Percentiles rank a stretch among this genome's conserved stretches.
phyloP scores from a whole-genome alignment of 1,139 yeast genomes.

The Fermentozyma sake region DNA sequence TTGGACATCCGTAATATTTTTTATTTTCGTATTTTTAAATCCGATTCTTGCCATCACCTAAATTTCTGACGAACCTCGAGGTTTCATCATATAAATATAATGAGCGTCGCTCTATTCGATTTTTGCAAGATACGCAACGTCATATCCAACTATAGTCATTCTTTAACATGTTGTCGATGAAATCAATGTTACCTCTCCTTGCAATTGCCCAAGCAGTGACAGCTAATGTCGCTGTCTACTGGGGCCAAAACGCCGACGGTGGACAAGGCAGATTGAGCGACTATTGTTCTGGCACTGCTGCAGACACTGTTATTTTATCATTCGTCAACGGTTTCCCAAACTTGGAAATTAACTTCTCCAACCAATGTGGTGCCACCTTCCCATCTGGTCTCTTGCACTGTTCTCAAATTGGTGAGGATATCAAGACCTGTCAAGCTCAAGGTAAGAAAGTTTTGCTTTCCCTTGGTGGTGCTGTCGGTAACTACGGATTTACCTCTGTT shows the following conservation, averaged over 20 bases:
- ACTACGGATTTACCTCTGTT: conserved; percentile 12
- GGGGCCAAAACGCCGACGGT: conserved; percentile 18
- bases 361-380: conserved; percentile 11
- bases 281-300: conserved; percentile 12
- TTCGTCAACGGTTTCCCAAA: conserved; percentile 13
- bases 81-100: too few relatives aligned
- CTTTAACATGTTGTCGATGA: conserved; percentile 2
- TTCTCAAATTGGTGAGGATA: conserved; percentile 13
- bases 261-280: conserved; percentile 10
- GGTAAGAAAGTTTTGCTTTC: conserved; percentile 17
- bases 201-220: conserved; percentile 2
- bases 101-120: too few relatives aligned
- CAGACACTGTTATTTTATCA: conserved; percentile 14
- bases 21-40: too few relatives aligned
- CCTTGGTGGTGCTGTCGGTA: conserved; percentile 15
- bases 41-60: too few relatives aligned
- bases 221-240: conserved; percentile 14
- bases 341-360: conserved; percentile 12
- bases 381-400: conserved; percentile 14
- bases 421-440: conserved; percentile 13
- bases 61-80: too few relatives aligned
- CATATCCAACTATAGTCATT: conserved; percentile 1
- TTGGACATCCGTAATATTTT: too few relatives aligned
- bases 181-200: conserved; percentile 1
- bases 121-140: too few relatives aligned